Percentiles rank a stretch among this genome's conserved stretches.
phyloP scores from a whole-genome alignment of 768 basidiomycete species.

The Butyriboletus loyo region DNA sequence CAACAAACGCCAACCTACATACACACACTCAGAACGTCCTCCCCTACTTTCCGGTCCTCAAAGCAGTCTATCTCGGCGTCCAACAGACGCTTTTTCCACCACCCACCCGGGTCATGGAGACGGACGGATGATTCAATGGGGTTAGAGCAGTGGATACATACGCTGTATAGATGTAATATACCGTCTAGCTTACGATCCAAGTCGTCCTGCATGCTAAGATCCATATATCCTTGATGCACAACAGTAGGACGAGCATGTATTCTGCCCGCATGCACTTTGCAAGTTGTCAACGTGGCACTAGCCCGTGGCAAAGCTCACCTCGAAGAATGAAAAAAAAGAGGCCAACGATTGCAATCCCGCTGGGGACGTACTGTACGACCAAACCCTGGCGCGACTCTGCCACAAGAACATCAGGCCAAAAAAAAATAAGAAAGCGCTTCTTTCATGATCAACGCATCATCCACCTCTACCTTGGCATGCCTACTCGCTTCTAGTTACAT shows the following conservation, averaged over 20 bases:
- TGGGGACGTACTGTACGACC: no score
- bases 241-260: no score
- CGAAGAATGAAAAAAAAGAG: no score
- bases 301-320: no score
- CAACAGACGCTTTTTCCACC: slow-evolving; percentile 42
- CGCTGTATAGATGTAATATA: not conserved
- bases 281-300: no score
- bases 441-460: not conserved
- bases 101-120: not conserved
- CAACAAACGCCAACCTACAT: not conserved
- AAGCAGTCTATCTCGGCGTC: slow-evolving; percentile 58
- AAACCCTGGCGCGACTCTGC: no score
- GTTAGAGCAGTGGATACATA: not conserved
- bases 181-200: not conserved
- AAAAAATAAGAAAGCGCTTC: not conserved
- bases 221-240: no score
- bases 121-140: not conserved
- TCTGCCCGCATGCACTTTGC: no score
- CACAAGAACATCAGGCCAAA: not conserved
- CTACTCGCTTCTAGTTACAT: slow-evolving; percentile 11
- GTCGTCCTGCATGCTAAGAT: not conserved
- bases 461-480: not conserved
- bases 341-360: no score
- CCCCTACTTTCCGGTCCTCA: slow-evolving; percentile 60
- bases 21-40: slow-evolving; percentile 49